Base-by-base conservation (phyloP, 805 yeast genomes). In the Cyberlindnera suaveolens region DNA sequence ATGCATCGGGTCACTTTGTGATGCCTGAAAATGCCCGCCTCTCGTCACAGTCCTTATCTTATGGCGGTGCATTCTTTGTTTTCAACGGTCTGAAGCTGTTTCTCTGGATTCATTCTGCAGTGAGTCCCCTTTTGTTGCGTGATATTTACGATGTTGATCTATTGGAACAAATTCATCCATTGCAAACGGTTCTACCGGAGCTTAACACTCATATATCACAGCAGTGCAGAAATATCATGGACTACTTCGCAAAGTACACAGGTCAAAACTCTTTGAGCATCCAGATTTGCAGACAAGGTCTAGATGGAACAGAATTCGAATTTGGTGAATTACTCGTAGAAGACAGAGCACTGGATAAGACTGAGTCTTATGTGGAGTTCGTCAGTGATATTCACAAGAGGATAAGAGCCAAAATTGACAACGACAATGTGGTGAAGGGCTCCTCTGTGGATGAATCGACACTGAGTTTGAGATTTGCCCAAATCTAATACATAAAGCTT, bases 61-160 rank as follows among this genome's bases (percentile, higher is more conserved):
- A 74, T 41, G 87, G 88, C 35, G 95, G 96, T 7, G 89, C 85
- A 8, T 88, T 85, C 61, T 58, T 93, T 38, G 63, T 84, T 17
- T 89, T 85, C 66, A 78, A 86, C 54, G 91, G 95, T 16, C 68
- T 66, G 18, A 56, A 64, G 13, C 68, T 80, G 4, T 70, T 69
- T 40, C 66, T 90, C 31, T 83, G 85, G 79, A 66, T 90, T 34
- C 87, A 85, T 60, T 76, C 76, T 16, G 74, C 77, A 35, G 85
- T 85, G 0, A 80, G 82, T 51, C 78, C 82, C 9, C 62, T 78
- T 45, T 67, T 93, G 19, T 54, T 90, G 31, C 70, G 75, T 49
- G 97, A 90, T 60, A 63, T 93, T 43, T 80, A 91, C 55, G 96
- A 91, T 0, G 70, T 76, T 20, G 71, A 73, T 6, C 53, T 70